These are phyloP conservation scores for Phaeophleospora eucalypticola DNA, from an alignment of 2,329 filamentous ascomycete species.

Conservation along the genomic window DNA sequence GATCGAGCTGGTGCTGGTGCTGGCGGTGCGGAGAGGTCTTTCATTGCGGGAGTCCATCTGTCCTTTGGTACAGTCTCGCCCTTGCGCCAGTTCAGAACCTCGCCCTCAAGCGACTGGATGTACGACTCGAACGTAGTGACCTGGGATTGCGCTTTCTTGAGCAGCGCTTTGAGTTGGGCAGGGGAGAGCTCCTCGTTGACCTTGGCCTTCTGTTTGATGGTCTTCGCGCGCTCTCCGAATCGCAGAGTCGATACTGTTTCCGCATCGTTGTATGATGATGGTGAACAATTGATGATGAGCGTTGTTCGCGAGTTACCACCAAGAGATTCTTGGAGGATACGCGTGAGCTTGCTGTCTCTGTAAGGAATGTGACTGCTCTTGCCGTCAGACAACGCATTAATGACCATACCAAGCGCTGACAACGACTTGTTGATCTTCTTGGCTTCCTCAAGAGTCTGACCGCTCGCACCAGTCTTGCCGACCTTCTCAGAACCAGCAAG, in stretches of 20 bases:
- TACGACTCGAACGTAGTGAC: slow-evolving; percentile 86
- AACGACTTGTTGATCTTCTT: slow-evolving; percentile 99
- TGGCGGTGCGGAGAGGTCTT: slow-evolving; percentile 39
- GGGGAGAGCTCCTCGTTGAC: slow-evolving; percentile 97
- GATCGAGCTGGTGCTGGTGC: slow-evolving; percentile 48
- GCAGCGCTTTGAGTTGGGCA: slow-evolving; percentile 84
- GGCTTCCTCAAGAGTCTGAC: slow-evolving; percentile 93
- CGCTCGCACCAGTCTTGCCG: slow-evolving; percentile 95
- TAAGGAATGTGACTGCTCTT: slow-evolving; percentile 96
- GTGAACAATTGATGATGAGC: slow-evolving; percentile 98
- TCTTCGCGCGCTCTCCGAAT: slow-evolving; percentile 94
- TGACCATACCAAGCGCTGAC: slow-evolving; percentile 97
- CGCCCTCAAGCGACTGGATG: slow-evolving; percentile 74
- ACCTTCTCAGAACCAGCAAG: slow-evolving; percentile 98
- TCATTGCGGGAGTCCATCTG: slow-evolving; percentile 70
- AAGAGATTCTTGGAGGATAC: slow-evolving; percentile 93
- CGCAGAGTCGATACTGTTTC: slow-evolving; percentile 89
- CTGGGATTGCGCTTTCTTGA: slow-evolving; percentile 88
- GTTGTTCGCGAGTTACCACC: slow-evolving; percentile 98
- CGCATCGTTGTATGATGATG: slow-evolving; percentile 94
- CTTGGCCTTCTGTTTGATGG: slow-evolving; percentile 99
- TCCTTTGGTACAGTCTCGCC: slow-evolving; percentile 88
- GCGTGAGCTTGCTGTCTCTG: slow-evolving; percentile 94
- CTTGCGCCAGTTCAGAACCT: slow-evolving; percentile 80
- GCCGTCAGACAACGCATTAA: slow-evolving; percentile 93